phyloP scores from a whole-genome alignment of 169 alveolate species.

The Plasmodium chabaudi region DNA sequence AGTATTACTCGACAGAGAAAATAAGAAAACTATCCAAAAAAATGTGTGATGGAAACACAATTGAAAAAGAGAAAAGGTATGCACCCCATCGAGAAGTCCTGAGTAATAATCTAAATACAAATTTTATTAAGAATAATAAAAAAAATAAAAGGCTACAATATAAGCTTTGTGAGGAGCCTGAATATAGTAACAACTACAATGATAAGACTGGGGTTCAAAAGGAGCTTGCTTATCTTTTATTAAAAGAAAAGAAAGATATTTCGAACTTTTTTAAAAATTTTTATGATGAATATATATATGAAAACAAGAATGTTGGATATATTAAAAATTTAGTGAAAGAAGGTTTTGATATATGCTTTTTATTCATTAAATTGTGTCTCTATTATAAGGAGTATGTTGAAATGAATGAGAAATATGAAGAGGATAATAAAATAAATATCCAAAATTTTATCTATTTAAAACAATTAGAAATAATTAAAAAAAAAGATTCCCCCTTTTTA shows the following conservation, averaged over 20 bases:
- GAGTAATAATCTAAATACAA: background rate
- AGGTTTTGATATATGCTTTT: slow-evolving; percentile 52
- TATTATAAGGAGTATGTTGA: slow-evolving; percentile 17
- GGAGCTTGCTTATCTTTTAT: slow-evolving; percentile 11
- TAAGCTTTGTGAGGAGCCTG: background rate
- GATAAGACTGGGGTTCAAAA: background rate
- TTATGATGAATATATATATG: slow-evolving; percentile 65
- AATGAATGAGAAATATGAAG: background rate
- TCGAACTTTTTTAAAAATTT: slow-evolving; percentile 34
- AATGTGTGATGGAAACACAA: background rate
- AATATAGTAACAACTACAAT: background rate
- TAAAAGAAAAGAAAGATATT: slow-evolving; percentile 17
- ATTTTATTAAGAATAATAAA: background rate
- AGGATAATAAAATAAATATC: slow-evolving; percentile 6
- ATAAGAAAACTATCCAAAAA: background rate
- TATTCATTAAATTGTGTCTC: slow-evolving; percentile 48
- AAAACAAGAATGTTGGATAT: slow-evolving; percentile 24
- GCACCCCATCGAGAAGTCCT: background rate
- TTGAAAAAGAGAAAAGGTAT: background rate
- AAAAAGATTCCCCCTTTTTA: background rate
- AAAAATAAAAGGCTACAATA: background rate
- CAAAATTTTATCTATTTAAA: slow-evolving; percentile 55
- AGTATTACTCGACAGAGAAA: slow-evolving; percentile 33
- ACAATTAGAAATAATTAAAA: slow-evolving; percentile 48
- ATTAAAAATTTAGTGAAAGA: slow-evolving; percentile 49